A percentile compares a stretch with the other conserved stretches of the same genome.
Conservation (phyloP, 2,329 filamentous ascomycete species). For the Blastomyces gilchristii region DNA sequence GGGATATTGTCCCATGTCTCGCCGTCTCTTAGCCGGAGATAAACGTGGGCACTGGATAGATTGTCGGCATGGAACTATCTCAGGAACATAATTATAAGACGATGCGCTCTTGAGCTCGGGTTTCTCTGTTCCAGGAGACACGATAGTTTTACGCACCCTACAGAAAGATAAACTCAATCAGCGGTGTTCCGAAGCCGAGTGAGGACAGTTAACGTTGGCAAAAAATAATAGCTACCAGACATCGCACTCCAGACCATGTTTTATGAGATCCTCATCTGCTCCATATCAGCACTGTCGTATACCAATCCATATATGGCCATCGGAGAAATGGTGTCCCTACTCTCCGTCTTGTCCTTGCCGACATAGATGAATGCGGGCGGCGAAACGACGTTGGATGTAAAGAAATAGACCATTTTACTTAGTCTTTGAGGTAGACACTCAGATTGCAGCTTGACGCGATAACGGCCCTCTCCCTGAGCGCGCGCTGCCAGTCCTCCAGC, state of each 20-base stretch:
- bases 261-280: conserved; percentile 90
- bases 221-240: conserved; percentile 58
- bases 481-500: not conserved
- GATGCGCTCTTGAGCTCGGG: not conserved
- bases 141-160: not conserved
- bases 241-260: conserved; percentile 88
- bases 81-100: conserved; percentile 10
- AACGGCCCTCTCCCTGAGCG: not conserved
- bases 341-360: conserved; percentile 98
- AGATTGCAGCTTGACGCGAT: not conserved
- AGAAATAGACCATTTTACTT: conserved; percentile 80
- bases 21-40: conserved; percentile 70
- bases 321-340: conserved; percentile 43
- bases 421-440: not conserved
- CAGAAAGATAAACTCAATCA: conserved; percentile 3
- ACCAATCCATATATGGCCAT: conserved; percentile 7
- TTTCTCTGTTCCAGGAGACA: not conserved
- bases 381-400: conserved; percentile 71
- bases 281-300: conserved; percentile 4
- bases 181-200: not conserved
- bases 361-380: conserved; percentile 87
- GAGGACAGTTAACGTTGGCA: not conserved
- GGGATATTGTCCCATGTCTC: conserved; percentile 78
- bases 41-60: conserved; percentile 90
- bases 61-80: conserved; percentile 91